These are phyloP conservation scores for Penicillium glabrum DNA, from an alignment of 2,329 filamentous ascomycete genomes.

Conservation along the genomic window DNA sequence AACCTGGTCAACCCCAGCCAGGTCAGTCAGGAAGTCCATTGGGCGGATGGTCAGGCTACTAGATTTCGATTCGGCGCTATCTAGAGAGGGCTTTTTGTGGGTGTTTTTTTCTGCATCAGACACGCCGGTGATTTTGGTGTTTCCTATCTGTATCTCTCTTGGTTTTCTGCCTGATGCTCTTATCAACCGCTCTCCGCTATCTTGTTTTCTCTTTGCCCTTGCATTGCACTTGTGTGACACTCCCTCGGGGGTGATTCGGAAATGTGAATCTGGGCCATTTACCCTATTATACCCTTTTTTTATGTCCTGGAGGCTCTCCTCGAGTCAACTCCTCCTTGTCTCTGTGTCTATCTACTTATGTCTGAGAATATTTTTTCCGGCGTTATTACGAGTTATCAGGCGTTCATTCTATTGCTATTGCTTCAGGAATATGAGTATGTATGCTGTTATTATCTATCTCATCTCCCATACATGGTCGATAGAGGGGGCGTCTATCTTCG, in stretches of 20 bases:
- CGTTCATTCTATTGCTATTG: slow-evolving; percentile 14
- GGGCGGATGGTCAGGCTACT: slow-evolving; percentile 41
- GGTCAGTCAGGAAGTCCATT: slow-evolving; percentile 39
- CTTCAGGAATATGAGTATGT: slow-evolving; percentile 24
- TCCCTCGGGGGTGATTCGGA: slow-evolving; percentile 17
- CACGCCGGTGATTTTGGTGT: slow-evolving; percentile 3
- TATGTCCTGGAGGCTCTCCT: slow-evolving; percentile 28
- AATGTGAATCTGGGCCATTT: slow-evolving; percentile 33
- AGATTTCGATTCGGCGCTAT: slow-evolving; percentile 26
- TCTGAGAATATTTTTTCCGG: slow-evolving; percentile 8
- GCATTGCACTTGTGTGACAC: slow-evolving; percentile 18
- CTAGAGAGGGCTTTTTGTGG: slow-evolving; percentile 24
- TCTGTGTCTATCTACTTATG: slow-evolving; percentile 5
- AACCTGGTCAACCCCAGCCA: slow-evolving; percentile 38
- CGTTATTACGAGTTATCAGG: slow-evolving; percentile 14
- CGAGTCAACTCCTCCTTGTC: background rate
- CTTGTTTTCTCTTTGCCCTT: slow-evolving; percentile 14
- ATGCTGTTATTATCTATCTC: slow-evolving; percentile 3
- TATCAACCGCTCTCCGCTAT: background rate
- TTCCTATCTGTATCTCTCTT: slow-evolving; percentile 5
- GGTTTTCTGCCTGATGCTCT: background rate
- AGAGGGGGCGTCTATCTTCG: slow-evolving; percentile 14
- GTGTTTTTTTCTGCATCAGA: slow-evolving; percentile 13
- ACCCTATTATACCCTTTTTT: slow-evolving; percentile 36
- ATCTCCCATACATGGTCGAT: slow-evolving; percentile 20